These are phyloP conservation scores for Neofusicoccum sp. DNA, from an alignment of 2,329 filamentous ascomycete species.

Conservation along the genomic window DNA sequence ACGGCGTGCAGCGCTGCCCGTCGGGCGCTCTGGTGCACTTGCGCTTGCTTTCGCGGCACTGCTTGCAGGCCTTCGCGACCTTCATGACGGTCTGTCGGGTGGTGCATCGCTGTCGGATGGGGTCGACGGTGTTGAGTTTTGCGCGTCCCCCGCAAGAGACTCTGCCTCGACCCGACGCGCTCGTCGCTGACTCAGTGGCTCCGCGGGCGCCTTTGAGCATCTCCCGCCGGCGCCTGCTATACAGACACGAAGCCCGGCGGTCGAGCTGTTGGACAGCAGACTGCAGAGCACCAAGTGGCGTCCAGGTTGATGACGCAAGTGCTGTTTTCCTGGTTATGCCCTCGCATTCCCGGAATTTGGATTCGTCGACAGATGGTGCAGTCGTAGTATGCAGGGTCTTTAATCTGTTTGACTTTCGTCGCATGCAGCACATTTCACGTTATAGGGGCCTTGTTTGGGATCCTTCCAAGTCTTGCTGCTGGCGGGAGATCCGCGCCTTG, in stretches of 20 bases:
- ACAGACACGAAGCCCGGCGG: no score
- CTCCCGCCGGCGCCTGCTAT: no score
- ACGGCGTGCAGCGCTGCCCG: neutral
- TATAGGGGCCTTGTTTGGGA: neutral
- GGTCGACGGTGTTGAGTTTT: neutral
- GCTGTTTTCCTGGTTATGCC: no score
- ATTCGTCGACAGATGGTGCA: no score
- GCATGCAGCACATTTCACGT: neutral
- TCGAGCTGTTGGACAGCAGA: no score
- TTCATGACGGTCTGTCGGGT: neutral
- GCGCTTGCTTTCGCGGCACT: slow-evolving; percentile 12
- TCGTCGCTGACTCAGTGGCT: no score
- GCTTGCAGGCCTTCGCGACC: slow-evolving; percentile 6
- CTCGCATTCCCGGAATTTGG: no score
- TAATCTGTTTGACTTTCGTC: neutral
- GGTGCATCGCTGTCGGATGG: neutral
- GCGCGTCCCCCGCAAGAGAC: neutral
- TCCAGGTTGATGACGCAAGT: no score
- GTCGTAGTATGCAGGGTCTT: neutral
- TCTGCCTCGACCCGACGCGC: no score
- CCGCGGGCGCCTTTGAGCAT: no score
- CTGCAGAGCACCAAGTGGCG: no score
- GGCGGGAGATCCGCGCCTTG: neutral
- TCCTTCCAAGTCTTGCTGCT: neutral
- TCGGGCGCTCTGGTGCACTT: neutral